Evolutionary conservation across 768 basidiomycete genomes (phyloP).

Genomic region (Kwoniella heveanensis): DNA sequence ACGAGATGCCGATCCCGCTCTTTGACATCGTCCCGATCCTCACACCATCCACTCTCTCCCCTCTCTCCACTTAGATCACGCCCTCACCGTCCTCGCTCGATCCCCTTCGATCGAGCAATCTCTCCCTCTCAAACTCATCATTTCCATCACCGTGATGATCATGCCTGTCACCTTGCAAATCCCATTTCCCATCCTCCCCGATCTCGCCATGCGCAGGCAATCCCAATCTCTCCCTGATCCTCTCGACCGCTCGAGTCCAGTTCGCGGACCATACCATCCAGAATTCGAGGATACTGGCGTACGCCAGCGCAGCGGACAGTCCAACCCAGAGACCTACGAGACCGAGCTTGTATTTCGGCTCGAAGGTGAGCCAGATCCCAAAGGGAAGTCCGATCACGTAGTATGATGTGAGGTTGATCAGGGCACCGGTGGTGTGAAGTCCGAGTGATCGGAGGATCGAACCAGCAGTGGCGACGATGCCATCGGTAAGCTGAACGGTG

Average conservation of each 20-base stretch:
- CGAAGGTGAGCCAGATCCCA: conserved; percentile 62
- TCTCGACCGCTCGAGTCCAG: conserved; percentile 45
- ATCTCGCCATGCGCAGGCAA: conserved; percentile 36
- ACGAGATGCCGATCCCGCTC: too few species aligned
- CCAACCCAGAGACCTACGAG: conserved; percentile 84
- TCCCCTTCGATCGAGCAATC: not conserved
- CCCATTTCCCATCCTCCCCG: conserved; percentile 45
- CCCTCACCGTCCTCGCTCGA: conserved; percentile 10
- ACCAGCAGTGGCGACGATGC: conserved; percentile 65
- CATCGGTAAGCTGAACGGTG: conserved; percentile 77
- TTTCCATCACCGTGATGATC: not conserved
- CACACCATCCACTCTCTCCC: too few species aligned
- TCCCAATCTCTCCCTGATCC: conserved; percentile 47
- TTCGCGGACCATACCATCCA: conserved; percentile 47
- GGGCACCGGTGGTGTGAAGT: conserved; percentile 71
- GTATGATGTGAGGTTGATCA: conserved; percentile 80
- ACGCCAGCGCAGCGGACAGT: conserved; percentile 57
- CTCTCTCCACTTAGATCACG: conserved; percentile 1
- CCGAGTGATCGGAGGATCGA: conserved; percentile 84
- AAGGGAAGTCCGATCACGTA: conserved; percentile 81
- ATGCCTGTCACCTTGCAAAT: conserved; percentile 2
- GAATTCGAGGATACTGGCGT: conserved; percentile 38
- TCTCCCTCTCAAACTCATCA: conserved; percentile 5
- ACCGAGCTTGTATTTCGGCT: conserved; percentile 70
- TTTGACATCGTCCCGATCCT: too few species aligned